Evolutionary conservation across 108 stramenopile genomes (phyloP).

Genomic region (Pseudonitzschia multistriata): DNA sequence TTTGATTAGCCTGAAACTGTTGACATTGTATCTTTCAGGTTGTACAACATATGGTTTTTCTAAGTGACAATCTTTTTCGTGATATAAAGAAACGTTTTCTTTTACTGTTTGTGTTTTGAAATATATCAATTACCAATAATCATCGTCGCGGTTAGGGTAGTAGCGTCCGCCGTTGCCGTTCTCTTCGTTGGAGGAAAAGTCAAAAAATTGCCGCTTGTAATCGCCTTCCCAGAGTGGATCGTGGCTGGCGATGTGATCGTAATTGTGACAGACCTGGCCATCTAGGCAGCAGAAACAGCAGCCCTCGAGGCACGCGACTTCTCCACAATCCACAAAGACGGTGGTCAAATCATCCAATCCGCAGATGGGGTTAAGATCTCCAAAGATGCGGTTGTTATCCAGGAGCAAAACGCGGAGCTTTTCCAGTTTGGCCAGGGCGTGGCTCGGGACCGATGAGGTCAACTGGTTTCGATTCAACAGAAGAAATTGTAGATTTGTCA

Average conservation of each 20-base stretch:
- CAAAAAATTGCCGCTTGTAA: constrained; percentile 33
- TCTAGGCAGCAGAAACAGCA: constrained; percentile 37
- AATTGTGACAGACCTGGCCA: constrained; percentile 17
- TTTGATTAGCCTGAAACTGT: too few species aligned
- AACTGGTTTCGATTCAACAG: constrained; percentile 38
- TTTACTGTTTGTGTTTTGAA: neutral
- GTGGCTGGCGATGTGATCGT: constrained; percentile 12
- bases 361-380: constrained; percentile 17
- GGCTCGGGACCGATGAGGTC: constrained; percentile 16
- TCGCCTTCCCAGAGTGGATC: constrained; percentile 36
- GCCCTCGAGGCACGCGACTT: constrained; percentile 11
- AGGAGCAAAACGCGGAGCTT: constrained; percentile 21
- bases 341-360: neutral
- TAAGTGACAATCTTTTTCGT: neutral
- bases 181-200: constrained; percentile 12
- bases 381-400: constrained; percentile 29
- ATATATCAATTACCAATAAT: neutral
- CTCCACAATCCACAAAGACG: constrained; percentile 29
- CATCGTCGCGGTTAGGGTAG: neutral
- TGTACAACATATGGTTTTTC: too few species aligned
- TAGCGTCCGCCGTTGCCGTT: neutral
- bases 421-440: constrained; percentile 17
- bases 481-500: constrained; percentile 37
- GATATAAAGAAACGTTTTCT: neutral
- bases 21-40: too few species aligned